Evolutionary conservation across 2,329 filamentous ascomycete genomes (phyloP).

Genomic region (Drechslerella dactyloides): DNA sequence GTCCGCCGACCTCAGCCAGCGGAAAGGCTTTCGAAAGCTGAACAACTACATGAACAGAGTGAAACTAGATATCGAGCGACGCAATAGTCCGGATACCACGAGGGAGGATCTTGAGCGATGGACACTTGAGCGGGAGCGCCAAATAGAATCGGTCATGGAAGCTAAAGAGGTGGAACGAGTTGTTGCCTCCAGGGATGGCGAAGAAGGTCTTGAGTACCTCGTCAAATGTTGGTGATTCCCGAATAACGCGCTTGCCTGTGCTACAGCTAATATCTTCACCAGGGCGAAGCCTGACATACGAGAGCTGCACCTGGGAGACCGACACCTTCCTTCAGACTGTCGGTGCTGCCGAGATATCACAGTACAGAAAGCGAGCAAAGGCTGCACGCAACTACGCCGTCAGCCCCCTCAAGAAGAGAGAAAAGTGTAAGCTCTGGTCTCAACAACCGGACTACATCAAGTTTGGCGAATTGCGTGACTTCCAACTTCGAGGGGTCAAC

Average conservation of each 20-base stretch:
- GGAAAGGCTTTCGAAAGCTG: constrained; percentile 82
- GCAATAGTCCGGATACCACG: constrained; percentile 81
- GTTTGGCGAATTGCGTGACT: constrained; percentile 83
- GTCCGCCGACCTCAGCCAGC: constrained; percentile 73
- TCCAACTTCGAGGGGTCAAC: constrained; percentile 92
- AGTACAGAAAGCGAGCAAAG: constrained; percentile 41
- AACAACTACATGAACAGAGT: constrained; percentile 93
- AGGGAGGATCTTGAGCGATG: constrained; percentile 67
- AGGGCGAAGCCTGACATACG: constrained; percentile 87
- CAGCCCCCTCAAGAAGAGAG: constrained; percentile 29
- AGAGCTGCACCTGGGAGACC: constrained; percentile 81
- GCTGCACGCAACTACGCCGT: constrained; percentile 25
- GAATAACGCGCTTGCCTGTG: constrained; percentile 42
- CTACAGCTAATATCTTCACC: constrained; percentile 23
- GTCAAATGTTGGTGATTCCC: constrained; percentile 75
- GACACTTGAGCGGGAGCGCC: constrained; percentile 90
- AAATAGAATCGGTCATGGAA: constrained; percentile 84
- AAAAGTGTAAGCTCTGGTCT: constrained; percentile 47
- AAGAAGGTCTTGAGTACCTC: constrained; percentile 83
- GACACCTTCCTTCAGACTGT: constrained; percentile 32
- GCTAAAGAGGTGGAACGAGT: constrained; percentile 92
- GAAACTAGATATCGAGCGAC: constrained; percentile 77
- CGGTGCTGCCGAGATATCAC: constrained; percentile 30
- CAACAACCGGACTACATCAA: constrained; percentile 83
- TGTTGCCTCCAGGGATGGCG: constrained; percentile 80